Evolutionary conservation across 202 grass and related monocot species (phyloP), one percentile per base, ranked within the genome.

Genomic region (Panicum virgatum): DNA sequence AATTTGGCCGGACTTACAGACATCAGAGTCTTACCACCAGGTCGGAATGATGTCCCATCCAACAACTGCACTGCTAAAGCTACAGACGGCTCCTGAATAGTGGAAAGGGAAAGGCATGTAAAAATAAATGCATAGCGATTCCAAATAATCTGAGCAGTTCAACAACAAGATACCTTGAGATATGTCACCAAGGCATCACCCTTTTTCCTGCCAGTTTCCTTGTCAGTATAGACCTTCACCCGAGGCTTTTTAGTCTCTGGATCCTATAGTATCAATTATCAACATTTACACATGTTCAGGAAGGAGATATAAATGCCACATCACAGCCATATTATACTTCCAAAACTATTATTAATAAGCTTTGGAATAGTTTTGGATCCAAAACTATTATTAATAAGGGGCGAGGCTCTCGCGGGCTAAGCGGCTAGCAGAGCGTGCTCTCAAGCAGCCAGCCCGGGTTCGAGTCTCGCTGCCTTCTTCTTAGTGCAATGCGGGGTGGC

Each of bases 161-260:
- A 37, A 80, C 20, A 74, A 38, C 19, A 67, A 12, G 29, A 75
- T 90, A 91, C 96, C 92, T 98, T 98, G 62, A 96, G 89, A 83
- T 90, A 98, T 56, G 96, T 92, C 26, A 98, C 91, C 84, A 98
- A 86, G 20, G 96, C 96, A 67, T 96, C 96, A 37, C 92, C 96
- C 62, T 98, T 98, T 73, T 91, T 91, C 82, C 86, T 98, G 60
- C 92, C 92, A 23, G 96, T 96, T 89, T 89, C 80, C 80, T 82
- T 95, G 36, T 98, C 92, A 19, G 79, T 89, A 83, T 99, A 96
- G 62, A 99, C 87, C 83, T 99, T 99, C 84, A 96, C 87, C 65
- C 89, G 80, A 45, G 96, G 96, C 57, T 90, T 99, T 71, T 89
- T 94, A 56, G 91, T 94, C 86, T 96, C 92, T 48, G 93, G 69